Evolutionary conservation across 495 filamentous ascomycete genomes (phyloP), one percentile per base, ranked within the genome.

Genomic region (Penicillium argentinense): DNA sequence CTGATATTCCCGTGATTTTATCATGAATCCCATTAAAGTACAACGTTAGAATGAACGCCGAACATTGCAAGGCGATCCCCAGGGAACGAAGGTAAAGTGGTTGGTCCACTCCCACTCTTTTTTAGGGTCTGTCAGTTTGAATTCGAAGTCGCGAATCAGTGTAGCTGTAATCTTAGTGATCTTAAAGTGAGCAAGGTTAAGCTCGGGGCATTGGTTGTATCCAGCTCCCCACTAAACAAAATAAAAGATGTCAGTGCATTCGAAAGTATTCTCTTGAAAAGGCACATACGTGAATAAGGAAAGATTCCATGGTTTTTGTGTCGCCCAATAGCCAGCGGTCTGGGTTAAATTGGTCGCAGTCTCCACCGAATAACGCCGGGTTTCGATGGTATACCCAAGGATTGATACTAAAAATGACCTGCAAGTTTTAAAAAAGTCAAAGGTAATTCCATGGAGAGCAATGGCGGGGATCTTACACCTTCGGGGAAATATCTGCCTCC

Each of bases 151-250:
- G 25, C 66, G 59, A 12, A 73, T 41, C 9, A 76, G 17, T 1
- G 65, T 73, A 3, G 69, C 59, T 0, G 59, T 36, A 9, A 73
- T 49, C 51, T 77, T 80, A 13, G 42, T 58, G 18, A 80, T 42
- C 48, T 80, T 68, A 11, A 76, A 67, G 13, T 67, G 60, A 9
- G 75, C 75, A 13, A 77, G 46, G 28, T 76, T 62, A 8, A 61
- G 62, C 1, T 72, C 73, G 0, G 69, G 72, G 33, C 73, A 78
- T 17, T 55, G 48, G 25, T 62, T 69, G 46, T 72, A 78, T 6
- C 73, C 73, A 0, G 59, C 55, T n/a, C 68, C 70, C 52, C 66
- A 77, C 67, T 73, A 30, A 22, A 36, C 25, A n/a, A n/a, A n/a
- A n/a, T n/a, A n/a, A n/a, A n/a, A n/a, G n/a, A n/a, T n/a, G n/a